phyloP scores from a whole-genome alignment of 2,329 filamentous ascomycete species.

The Drechslera avenae region DNA sequence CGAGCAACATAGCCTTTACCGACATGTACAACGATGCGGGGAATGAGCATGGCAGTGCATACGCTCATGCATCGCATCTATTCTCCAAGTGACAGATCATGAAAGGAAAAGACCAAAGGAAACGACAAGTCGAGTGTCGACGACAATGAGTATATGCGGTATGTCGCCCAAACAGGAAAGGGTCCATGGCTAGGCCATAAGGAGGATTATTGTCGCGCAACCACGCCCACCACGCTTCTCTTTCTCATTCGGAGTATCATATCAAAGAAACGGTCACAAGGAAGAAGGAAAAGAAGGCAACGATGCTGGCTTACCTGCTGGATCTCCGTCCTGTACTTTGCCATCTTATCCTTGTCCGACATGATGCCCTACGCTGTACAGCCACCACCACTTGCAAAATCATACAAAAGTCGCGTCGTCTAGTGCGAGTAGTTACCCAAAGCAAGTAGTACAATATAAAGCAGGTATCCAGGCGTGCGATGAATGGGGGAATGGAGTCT shows the following conservation, averaged over 20 bases:
- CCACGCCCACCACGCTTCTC: neutral
- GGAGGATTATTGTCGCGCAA: no score
- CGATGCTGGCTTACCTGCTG: constrained; percentile 74
- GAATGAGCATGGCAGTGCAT: neutral
- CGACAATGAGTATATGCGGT: constrained; percentile 9
- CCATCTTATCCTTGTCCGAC: constrained; percentile 75
- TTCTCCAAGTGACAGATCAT: neutral
- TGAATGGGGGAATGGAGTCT: constrained; percentile 17
- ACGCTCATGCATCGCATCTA: neutral
- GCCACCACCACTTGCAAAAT: neutral
- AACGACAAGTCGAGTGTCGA: constrained; percentile 9
- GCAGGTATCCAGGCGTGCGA: neutral
- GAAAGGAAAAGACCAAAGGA: neutral
- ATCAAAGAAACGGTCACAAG: neutral
- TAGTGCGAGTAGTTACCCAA: neutral
- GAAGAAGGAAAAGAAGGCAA: neutral
- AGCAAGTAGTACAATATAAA: neutral
- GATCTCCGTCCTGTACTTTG: constrained; percentile 97
- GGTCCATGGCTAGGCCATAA: neutral
- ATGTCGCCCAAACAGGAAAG: constrained; percentile 10
- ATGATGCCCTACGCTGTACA: constrained; percentile 51
- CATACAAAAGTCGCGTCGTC: constrained; percentile 6
- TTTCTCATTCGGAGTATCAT: neutral
- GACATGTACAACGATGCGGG: neutral
- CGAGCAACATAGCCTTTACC: neutral